Base-by-base conservation (phyloP, 2,329 filamentous ascomycete genomes). In the Plectosphaerella cucumerina region DNA sequence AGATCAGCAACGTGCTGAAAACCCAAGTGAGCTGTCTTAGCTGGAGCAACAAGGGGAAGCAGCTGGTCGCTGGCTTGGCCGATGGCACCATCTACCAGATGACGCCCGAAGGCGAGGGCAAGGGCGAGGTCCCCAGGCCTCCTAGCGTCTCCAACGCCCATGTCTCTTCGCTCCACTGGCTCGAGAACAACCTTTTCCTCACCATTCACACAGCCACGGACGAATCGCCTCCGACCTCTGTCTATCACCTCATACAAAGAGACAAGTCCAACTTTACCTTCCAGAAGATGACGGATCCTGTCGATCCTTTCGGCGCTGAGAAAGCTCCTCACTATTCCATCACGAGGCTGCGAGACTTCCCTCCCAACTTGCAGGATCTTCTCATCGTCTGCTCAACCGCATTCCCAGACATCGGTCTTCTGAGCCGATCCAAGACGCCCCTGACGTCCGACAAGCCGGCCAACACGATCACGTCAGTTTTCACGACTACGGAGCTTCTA, bases 41-140 rank as follows among this genome's bases (percentile, higher is more conserved):
- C 50, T 99, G 95, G 94, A 99, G 94, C 67, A 87, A 84, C 54
- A 90, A 86, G 65, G 94, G 94, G 44, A 99, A 96, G 66, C 93
- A 97, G 65, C 75, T 99, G 42, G 86, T 96, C 43, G 92, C 90
- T 58, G 94, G 95, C 15, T 75, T 94, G 59, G 84, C 78, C 6
- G 84, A 97, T 68, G 94, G 94, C 52, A 85, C 84, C 12, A 85
- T 87, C 48, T 80, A 81, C 50, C 92, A 97, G 66, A 86, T 97
- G 81, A 90, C 89, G 8, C 89, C 88, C 0, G 82, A 90, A 59
- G 93, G 93, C 44, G 80, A 80, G 39, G 77, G 81, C 23, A 94
- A 93, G 70, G 91, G 80, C 34, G 78, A 85, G 48, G 89, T 99
- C 44, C 90, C 92, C 21, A 82, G 83, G 52, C 90, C 93, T 3